Evolutionary conservation across 1,284 basidiomycete genomes (phyloP).

Genomic region (Pseudozyma thailandica): DNA sequence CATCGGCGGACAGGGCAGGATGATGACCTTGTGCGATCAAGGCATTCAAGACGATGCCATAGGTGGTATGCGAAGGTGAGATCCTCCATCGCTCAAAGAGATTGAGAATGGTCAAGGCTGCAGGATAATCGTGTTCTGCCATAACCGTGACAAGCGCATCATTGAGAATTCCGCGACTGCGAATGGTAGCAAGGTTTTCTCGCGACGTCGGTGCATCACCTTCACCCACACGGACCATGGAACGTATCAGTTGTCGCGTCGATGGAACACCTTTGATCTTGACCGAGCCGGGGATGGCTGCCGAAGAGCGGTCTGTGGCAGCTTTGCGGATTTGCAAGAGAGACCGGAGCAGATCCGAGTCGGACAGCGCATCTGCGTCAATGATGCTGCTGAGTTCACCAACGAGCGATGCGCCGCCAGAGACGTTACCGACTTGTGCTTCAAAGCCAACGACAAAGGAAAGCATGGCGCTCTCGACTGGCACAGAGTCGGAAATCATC

Average conservation of each 20-base stretch:
- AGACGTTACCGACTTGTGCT: conserved; percentile 19
- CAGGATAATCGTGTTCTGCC: conserved; percentile 36
- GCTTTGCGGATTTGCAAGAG: conserved; percentile 19
- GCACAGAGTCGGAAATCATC: conserved; percentile 25
- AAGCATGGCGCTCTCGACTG: conserved; percentile 18
- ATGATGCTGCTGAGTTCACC: conserved; percentile 12
- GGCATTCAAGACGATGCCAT: conserved; percentile 19
- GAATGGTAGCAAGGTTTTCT: conserved; percentile 4
- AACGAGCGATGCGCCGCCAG: conserved; percentile 9
- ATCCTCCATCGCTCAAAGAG: conserved; percentile 39
- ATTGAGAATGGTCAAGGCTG: conserved; percentile 28
- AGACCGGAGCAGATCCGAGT: conserved; percentile 13
- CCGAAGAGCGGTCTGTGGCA: neutral
- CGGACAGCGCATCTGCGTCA: neutral
- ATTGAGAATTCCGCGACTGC: conserved; percentile 36
- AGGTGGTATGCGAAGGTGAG: conserved; percentile 20
- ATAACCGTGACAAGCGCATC: conserved; percentile 27
- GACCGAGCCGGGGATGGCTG: neutral
- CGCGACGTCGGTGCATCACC: conserved; percentile 2
- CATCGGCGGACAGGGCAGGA: conserved; percentile 1
- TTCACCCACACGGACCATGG: conserved; percentile 25
- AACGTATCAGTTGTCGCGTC: conserved; percentile 17
- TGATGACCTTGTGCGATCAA: conserved; percentile 26
- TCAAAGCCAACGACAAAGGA: conserved; percentile 35
- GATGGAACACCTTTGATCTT: conserved; percentile 10